phyloP scores from a whole-genome alignment of 257 asterid species.

The Nemophila menziesii region DNA sequence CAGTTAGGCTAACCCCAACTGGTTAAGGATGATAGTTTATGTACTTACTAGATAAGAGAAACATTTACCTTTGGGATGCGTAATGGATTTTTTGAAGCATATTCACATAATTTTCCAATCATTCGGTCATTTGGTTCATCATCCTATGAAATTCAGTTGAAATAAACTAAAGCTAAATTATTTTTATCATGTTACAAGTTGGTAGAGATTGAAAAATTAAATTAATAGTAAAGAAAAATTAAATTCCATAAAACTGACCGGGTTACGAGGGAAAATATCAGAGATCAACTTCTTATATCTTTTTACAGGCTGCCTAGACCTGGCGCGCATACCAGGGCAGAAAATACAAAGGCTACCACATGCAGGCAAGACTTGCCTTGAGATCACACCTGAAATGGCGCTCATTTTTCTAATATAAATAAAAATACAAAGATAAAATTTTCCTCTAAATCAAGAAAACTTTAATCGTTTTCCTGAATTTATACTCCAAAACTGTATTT shows the following conservation, averaged over 20 bases:
- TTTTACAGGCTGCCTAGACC: constrained; percentile 99
- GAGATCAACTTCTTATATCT: constrained; percentile 94
- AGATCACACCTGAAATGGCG: constrained; percentile 75
- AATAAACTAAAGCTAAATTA: neutral
- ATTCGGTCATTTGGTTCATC: constrained; percentile 89
- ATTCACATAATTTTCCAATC: constrained; percentile 90
- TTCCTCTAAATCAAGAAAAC: neutral
- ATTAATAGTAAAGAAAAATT: constrained; percentile 2
- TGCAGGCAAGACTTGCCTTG: constrained; percentile 95
- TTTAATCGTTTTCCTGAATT: neutral
- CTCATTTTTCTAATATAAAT: constrained; percentile 33
- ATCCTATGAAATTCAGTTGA: constrained; percentile 30
- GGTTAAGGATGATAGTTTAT: too few relatives aligned
- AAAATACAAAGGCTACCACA: constrained; percentile 90
- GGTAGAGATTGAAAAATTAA: neutral
- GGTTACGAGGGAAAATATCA: constrained; percentile 76
- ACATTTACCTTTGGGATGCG: constrained; percentile 89
- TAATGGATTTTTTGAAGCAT: constrained; percentile 85
- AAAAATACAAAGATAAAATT: too few relatives aligned
- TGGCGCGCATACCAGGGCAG: constrained; percentile 81
- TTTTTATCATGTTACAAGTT: neutral
- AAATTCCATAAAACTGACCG: constrained; percentile 41
- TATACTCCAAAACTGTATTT: constrained; percentile 10
- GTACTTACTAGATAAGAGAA: neutral
- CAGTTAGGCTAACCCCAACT: too few relatives aligned